phyloP scores from a whole-genome alignment of 1,284 basidiomycete species.

The Flammula alnicola region DNA sequence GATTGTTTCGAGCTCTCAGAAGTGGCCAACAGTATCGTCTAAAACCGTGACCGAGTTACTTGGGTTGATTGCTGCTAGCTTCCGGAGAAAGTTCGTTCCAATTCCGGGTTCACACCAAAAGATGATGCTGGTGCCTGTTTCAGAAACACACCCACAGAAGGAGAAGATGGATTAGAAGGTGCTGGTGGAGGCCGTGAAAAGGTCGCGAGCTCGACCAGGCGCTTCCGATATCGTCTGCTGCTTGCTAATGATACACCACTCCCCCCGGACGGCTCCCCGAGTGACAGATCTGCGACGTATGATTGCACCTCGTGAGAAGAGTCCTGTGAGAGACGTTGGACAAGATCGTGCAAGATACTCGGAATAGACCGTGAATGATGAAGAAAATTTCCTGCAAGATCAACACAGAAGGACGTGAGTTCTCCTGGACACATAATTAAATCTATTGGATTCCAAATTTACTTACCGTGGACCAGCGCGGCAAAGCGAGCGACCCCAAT shows the following conservation, averaged over 20 bases:
- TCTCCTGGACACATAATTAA: slow-evolving; percentile 2
- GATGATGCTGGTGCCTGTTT: not conserved
- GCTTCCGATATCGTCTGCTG: slow-evolving; percentile 15
- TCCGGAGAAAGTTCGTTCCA: slow-evolving; percentile 1
- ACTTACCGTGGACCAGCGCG: slow-evolving; percentile 53
- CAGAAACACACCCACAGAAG: not conserved
- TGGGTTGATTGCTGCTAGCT: slow-evolving; percentile 1
- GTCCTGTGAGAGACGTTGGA: slow-evolving; percentile 50
- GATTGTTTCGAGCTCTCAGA: slow-evolving; percentile 3
- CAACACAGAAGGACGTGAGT: slow-evolving; percentile 10
- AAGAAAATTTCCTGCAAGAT: slow-evolving; percentile 30
- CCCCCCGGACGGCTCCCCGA: slow-evolving; percentile 8
- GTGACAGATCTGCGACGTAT: slow-evolving; percentile 32
- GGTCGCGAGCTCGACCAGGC: slow-evolving; percentile 22
- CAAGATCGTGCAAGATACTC: slow-evolving; percentile 39
- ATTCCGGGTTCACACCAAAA: slow-evolving; percentile 2
- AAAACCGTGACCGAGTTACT: slow-evolving; percentile 1
- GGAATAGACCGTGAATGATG: slow-evolving; percentile 33
- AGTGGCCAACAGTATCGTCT: not conserved
- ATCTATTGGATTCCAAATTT: slow-evolving; percentile 1
- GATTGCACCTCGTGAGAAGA: slow-evolving; percentile 51
- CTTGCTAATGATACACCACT: slow-evolving; percentile 15
- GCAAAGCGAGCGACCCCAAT: slow-evolving; percentile 81
- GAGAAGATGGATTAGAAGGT: slow-evolving; percentile 5
- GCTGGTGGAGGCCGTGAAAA: slow-evolving; percentile 40